Percentiles rank a stretch among this genome's conserved stretches.
Evolutionary conservation across 2,329 filamentous ascomycete genomes (phyloP).

Genomic region (Thermochaetoides dissita): DNA sequence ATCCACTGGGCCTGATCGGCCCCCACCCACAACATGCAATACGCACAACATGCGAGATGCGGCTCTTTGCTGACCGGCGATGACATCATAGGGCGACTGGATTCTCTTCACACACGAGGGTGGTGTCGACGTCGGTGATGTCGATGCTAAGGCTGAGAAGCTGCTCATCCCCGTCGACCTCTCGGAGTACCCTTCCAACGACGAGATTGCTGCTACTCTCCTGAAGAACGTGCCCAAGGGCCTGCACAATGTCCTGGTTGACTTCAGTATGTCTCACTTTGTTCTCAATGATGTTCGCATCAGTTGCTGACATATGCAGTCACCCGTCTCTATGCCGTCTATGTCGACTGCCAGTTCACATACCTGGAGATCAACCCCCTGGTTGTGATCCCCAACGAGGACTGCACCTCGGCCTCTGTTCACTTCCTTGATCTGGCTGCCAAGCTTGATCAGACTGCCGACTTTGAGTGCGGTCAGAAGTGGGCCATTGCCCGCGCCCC

Average conservation of each 20-base stretch:
- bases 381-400: constrained; percentile 89
- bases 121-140: constrained; percentile 98
- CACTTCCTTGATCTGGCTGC: constrained; percentile 97
- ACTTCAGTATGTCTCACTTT: constrained; percentile 52
- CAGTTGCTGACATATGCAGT: constrained; percentile 23
- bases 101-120: constrained; percentile 99
- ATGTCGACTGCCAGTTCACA: constrained; percentile 99
- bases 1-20: constrained; percentile 8
- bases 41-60: neutral
- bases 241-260: constrained; percentile 93
- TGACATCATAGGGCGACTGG: constrained; percentile 72
- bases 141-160: constrained; percentile 98
- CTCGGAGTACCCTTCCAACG: constrained; percentile 86
- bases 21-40: constrained; percentile 2
- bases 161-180: constrained; percentile 93
- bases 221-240: constrained; percentile 89
- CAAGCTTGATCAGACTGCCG: constrained; percentile 97
- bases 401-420: constrained; percentile 82
- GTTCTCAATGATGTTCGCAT: neutral
- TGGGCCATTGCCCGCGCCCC: constrained; percentile 94
- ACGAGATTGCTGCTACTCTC: constrained; percentile 72
- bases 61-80: neutral
- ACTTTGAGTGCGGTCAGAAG: constrained; percentile 98
- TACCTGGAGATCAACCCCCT: constrained; percentile 99
- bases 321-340: constrained; percentile 92